Conservation (phyloP, 2,329 filamentous ascomycete genomes). For the Aspergillus fumigatus region DNA sequence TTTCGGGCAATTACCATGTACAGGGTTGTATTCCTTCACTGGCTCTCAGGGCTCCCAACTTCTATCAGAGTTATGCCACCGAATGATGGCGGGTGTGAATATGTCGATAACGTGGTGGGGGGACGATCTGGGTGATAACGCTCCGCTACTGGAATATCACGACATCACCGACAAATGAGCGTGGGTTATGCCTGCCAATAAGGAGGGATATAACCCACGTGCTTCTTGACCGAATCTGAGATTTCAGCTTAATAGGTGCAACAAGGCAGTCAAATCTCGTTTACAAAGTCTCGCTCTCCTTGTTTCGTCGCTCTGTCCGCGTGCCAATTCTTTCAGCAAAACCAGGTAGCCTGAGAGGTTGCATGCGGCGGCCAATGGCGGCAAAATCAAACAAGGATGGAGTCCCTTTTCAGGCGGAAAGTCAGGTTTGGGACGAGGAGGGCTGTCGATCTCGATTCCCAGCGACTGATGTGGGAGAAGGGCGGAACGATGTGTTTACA, state of each 20-base stretch:
- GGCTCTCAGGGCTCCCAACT: not conserved
- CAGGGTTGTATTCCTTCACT: not conserved
- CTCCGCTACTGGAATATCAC: not conserved
- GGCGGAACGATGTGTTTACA: constrained; percentile 2
- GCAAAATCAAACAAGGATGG: not conserved
- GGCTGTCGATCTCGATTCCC: not conserved
- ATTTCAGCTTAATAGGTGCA: not conserved
- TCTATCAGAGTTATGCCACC: not conserved
- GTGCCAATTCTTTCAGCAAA: not conserved
- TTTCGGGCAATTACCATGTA: not conserved
- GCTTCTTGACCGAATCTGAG: not conserved
- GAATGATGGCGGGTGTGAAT: not conserved
- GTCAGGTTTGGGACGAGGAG: not conserved
- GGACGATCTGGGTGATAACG: not conserved
- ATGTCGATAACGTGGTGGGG: not conserved
- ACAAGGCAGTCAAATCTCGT: not conserved
- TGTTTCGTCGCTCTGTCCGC: not conserved
- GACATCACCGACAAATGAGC: not conserved
- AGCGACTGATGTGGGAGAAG: not conserved
- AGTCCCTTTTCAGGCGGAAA: not conserved
- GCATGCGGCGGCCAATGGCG: not conserved
- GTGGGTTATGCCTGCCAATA: not conserved
- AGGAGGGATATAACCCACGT: not conserved
- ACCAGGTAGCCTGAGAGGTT: not conserved
- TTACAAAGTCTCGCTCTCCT: not conserved